A percentile compares a stretch with the other conserved stretches of the same genome.
Conservation (phyloP, 805 yeast genomes). For the Hanseniaspora hatyaiensis region DNA sequence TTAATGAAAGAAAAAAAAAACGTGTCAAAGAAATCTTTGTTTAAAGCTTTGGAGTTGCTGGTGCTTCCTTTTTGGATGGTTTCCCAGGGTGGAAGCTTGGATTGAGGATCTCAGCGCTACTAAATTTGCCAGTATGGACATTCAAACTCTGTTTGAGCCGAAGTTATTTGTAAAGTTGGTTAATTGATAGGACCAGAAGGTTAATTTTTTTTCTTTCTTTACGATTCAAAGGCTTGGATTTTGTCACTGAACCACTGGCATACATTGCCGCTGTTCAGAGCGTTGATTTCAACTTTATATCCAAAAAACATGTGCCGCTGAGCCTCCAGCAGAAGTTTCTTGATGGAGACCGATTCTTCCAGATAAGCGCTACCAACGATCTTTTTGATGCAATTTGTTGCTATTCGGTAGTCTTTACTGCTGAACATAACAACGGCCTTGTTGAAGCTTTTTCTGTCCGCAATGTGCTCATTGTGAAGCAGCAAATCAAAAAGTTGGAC, state of each 20-base stretch:
- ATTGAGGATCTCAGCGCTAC: too few relatives aligned
- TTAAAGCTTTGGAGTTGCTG: too few relatives aligned
- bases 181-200: too few relatives aligned
- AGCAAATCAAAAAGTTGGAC: slow-evolving; percentile 4
- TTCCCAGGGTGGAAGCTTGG: too few relatives aligned
- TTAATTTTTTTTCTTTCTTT: background rate
- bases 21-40: too few relatives aligned
- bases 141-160: too few relatives aligned
- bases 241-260: slow-evolving; percentile 12
- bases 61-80: too few relatives aligned
- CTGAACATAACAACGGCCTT: slow-evolving; percentile 22
- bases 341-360: background rate
- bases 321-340: slow-evolving; percentile 33
- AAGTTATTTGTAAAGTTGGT: too few relatives aligned
- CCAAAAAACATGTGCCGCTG: slow-evolving; percentile 46
- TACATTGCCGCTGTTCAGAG: slow-evolving; percentile 22
- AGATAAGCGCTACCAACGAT: background rate
- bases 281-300: slow-evolving; percentile 53
- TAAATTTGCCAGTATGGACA: too few relatives aligned
- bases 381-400: slow-evolving; percentile 21
- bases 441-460: background rate
- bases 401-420: slow-evolving; percentile 25
- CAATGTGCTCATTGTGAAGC: too few relatives aligned
- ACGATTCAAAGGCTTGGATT: background rate
- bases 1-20: too few relatives aligned